Evolutionary conservation across 169 alveolate genomes (phyloP).

Genomic region (Plasmodium ovale): DNA sequence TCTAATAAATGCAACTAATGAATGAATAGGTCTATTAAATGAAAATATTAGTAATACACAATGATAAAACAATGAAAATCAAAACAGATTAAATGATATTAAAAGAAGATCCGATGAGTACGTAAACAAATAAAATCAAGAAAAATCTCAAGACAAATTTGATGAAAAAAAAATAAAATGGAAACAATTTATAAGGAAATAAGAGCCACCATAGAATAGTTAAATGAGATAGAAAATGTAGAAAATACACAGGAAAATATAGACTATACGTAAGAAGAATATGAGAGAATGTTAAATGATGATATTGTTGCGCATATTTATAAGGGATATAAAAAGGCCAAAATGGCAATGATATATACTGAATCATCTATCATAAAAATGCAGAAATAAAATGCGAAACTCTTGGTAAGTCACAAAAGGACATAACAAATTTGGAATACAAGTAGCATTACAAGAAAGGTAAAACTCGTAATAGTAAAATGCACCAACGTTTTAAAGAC

Average conservation of each 20-base stretch:
- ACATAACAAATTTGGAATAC: neutral
- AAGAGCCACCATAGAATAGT: neutral
- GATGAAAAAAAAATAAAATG: too few relatives aligned
- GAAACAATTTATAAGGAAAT: neutral
- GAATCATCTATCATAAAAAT: neutral
- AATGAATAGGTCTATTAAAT: too few relatives aligned
- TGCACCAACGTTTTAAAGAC: neutral
- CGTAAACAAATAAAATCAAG: too few relatives aligned
- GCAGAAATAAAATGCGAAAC: neutral
- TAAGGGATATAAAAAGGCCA: neutral
- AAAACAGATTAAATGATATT: too few relatives aligned
- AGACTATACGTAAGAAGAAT: neutral
- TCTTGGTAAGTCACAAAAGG: neutral
- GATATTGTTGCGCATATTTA: neutral
- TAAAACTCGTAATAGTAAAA: neutral
- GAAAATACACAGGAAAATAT: neutral
- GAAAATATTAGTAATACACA: too few relatives aligned
- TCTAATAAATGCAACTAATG: too few relatives aligned
- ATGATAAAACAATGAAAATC: too few relatives aligned
- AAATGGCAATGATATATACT: neutral
- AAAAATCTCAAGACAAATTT: too few relatives aligned
- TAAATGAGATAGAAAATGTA: too few relatives aligned
- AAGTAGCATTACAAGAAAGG: neutral
- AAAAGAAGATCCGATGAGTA: too few relatives aligned
- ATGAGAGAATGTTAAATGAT: slow-evolving; percentile 4